Evolutionary conservation across 2,329 filamentous ascomycete genomes (phyloP).

Genomic region (Penicillium sp.): DNA sequence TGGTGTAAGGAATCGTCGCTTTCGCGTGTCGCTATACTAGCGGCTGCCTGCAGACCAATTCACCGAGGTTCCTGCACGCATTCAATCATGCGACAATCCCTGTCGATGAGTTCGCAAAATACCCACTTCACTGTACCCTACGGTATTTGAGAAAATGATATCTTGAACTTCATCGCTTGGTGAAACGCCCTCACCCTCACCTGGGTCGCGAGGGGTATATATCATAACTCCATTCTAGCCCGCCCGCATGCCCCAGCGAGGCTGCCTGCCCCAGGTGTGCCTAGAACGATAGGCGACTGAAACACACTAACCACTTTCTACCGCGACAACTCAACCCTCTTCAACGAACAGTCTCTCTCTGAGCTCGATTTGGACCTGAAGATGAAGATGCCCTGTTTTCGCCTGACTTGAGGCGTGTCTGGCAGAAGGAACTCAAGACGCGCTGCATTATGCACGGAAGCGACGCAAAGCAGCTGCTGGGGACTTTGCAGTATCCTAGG

Average conservation of each 20-base stretch:
- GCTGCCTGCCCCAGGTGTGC: not conserved
- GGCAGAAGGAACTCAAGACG: not conserved
- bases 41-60: not conserved
- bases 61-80: not conserved
- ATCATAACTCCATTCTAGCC: no score
- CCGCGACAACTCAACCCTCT: no score
- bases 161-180: not conserved
- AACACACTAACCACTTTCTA: not conserved
- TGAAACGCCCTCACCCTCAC: not conserved
- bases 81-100: no score
- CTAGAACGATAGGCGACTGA: not conserved
- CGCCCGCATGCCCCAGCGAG: not conserved
- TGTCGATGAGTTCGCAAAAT: not conserved
- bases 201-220: no score
- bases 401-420: not conserved
- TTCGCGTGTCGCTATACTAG: not conserved
- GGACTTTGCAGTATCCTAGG: not conserved
- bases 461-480: not conserved
- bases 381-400: not conserved
- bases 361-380: not conserved
- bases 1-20: no score
- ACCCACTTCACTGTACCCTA: no score
- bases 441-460: not conserved
- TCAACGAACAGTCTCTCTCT: not conserved
- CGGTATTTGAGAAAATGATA: no score